Evolutionary conservation across 306 rosid genomes (phyloP), one percentile per base, ranked within the genome.

Genomic region (Prunus salicina): DNA sequence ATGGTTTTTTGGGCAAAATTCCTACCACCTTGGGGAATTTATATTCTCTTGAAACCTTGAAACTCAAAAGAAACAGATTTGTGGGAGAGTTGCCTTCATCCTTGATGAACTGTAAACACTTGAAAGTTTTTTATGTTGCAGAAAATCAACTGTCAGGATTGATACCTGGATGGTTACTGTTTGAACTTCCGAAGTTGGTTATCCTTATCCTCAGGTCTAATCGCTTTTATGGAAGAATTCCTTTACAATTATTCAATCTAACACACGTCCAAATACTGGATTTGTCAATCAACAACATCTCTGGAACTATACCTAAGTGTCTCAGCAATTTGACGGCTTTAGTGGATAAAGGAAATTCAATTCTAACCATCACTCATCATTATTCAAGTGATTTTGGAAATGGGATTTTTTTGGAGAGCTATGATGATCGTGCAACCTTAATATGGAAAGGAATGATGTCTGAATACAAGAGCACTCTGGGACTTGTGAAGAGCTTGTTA

Each of bases 121-220:
- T 32, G 38, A 32, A 32, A 32, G 38, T 32, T 32, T 0, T 32
- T 32, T 7, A 32, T 50, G 55, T 55, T 3, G 47, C 51, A 22
- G 80, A 47, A 20, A 76, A 76, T 60, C 12, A 67, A 18, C 53
- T 76, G 5, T 76, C 43, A 9, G 80, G 74, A 3, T 16, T 6
- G 15, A 56, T 76, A 41, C 65, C 78, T 8, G 6, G 14, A 2
- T 64, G 73, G 73, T 2, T 76, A 16, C 60, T 68, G 13, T 8
- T 11, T 2, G 57, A 28, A 1, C 55, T 67, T 53, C 3, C 8
- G 2, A 53, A 18, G 53, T 27, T 76, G 67, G 57, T 19, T 52
- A 41, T 76, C 68, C 34, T 67, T 27, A 67, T 57, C 8, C 73
- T 76, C 0, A 46, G 30, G 0, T 30, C 22, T 0, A 77, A 77